Evolutionary conservation across 176 grass and related monocot genomes (phyloP).

Genomic region (Oryza coarctata): DNA sequence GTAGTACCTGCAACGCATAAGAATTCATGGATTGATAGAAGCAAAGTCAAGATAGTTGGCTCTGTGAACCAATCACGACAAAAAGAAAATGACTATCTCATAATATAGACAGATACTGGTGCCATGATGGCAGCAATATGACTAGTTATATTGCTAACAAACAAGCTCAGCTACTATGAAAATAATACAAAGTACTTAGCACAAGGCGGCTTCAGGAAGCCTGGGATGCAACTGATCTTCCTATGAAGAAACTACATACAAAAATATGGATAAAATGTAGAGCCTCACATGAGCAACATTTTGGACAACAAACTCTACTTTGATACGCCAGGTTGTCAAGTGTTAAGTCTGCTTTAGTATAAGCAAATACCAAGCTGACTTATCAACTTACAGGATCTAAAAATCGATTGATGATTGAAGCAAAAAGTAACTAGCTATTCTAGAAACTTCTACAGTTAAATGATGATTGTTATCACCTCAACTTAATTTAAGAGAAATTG

Average conservation of each 20-base stretch:
- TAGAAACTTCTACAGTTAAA: neutral
- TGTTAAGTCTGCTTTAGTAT: neutral
- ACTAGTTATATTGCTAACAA: neutral
- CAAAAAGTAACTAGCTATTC: neutral
- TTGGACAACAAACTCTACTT: neutral
- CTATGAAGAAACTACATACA: neutral
- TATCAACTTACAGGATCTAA: slow-evolving; percentile 1
- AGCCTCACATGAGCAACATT: neutral
- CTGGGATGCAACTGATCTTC: neutral
- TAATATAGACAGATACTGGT: slow-evolving; percentile 1
- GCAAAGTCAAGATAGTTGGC: neutral
- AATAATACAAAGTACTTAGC: neutral
- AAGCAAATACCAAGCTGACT: neutral
- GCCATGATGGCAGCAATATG: neutral
- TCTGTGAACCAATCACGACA: neutral
- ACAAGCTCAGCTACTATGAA: neutral
- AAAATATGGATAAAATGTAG: neutral
- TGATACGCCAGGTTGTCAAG: slow-evolving; percentile 2
- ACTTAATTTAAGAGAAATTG: neutral
- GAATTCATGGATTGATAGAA: slow-evolving; percentile 6
- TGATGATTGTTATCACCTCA: neutral
- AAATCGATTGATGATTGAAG: neutral
- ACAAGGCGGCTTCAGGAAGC: neutral
- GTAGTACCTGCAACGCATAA: slow-evolving; percentile 63
- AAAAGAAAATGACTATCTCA: neutral